Conservation (phyloP, 108 stramenopile species). For the Schizochytrium sp. region DNA sequence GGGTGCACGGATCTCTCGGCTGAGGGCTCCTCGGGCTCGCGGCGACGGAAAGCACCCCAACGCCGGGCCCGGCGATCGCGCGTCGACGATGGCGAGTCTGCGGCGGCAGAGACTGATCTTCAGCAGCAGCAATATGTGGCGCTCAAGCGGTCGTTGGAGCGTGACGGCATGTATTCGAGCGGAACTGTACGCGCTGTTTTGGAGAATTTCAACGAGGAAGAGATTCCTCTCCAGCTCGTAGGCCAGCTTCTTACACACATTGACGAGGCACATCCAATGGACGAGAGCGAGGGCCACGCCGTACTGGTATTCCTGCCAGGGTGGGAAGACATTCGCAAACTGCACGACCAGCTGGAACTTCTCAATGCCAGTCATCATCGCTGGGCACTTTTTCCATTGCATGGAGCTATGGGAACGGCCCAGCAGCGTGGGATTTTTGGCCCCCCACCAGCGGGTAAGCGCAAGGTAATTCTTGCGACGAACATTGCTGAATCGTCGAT, state of each 20-base stretch:
- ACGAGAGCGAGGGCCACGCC: slow-evolving; percentile 42
- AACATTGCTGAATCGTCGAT: slow-evolving; percentile 87
- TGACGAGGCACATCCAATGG: slow-evolving; percentile 43
- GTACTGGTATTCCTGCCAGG: slow-evolving; percentile 86
- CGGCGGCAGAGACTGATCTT: not conserved
- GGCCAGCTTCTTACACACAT: slow-evolving; percentile 60
- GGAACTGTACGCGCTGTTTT: not conserved
- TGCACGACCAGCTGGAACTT: not conserved
- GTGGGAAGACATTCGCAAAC: slow-evolving; percentile 69
- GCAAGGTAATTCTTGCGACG: slow-evolving; percentile 83
- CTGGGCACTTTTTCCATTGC: slow-evolving; percentile 53
- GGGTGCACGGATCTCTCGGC: slow-evolving; percentile 8
- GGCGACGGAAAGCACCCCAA: not conserved
- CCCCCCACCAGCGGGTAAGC: slow-evolving; percentile 50
- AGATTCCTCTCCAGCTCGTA: slow-evolving; percentile 46
- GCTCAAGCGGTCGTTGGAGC: not conserved
- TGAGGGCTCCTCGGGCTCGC: not conserved
- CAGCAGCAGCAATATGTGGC: not conserved
- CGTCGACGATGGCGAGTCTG: slow-evolving; percentile 9
- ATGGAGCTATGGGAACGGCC: slow-evolving; percentile 55
- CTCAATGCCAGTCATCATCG: not conserved
- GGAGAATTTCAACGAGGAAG: not conserved
- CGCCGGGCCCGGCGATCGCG: not conserved
- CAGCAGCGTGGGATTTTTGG: slow-evolving; percentile 73
- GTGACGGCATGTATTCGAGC: not conserved